Base-by-base conservation (phyloP, 73 alveolate genomes). In the Paramecium octaurelia region DNA sequence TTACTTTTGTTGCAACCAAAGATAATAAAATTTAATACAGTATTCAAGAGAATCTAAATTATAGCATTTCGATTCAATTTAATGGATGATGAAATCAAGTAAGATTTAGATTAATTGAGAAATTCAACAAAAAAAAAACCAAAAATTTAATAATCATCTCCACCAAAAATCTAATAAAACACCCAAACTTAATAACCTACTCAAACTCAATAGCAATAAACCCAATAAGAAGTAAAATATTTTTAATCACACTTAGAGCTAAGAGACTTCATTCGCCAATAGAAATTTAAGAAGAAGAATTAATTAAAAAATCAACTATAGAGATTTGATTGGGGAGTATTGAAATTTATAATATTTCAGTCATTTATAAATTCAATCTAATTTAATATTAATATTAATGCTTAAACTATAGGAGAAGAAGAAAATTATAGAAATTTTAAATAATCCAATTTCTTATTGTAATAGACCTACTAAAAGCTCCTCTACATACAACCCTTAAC, bases 1-100 rank as follows among this genome's bases (percentile, higher is more conserved):
- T 80, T 43, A 44, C 69, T 4, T 80, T 80, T 46, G 24, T 80
- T 14, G 91, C 91, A 16, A 80, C 91, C 12, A 80, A 80, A 43
- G 91, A 80, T 48, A 80, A 80, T 46, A 80, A 80, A 80, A 64
- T 80, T 48, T 46, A 80, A 80, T 80, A 31, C 24, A 80, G 91
- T 80, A 80, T 23, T 44, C 23, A 80, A 44, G 9, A 3, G 6
- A 38, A 80, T 43, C 16, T 44, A 16, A 4, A 29, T 73, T 12
- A 16, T 80, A 80, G 91, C 91, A 42, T 80, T 44, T 35, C 34
- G 91, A 46, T 46, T 80, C 6, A 80, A 80, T 48, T 31, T 80
- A 9, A 21, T 44, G 27, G 91, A 80, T 40, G 91, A 80, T 44
- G 91, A 80, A 44, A 80, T 80, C 44, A 40, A 46, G 27, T 8